Evolutionary conservation across 306 rosid genomes (phyloP).

Genomic region (Crotalaria pallida): DNA sequence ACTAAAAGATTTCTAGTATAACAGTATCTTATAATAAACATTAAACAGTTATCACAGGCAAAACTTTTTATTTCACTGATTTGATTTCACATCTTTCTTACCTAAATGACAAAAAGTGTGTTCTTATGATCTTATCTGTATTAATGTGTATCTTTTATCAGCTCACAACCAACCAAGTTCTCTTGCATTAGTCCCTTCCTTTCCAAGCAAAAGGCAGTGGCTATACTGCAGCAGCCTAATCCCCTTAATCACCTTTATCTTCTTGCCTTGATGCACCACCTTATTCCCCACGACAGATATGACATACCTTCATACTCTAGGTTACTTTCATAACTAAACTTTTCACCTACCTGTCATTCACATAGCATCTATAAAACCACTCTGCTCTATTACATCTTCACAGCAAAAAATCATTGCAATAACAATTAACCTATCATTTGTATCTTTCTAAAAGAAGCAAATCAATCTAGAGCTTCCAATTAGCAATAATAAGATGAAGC

Average conservation of each 20-base stretch:
- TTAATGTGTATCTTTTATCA: neutral
- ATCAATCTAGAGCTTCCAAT: neutral
- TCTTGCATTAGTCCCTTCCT: constrained; percentile 15
- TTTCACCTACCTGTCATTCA: constrained; percentile 22
- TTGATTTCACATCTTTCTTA: constrained; percentile 22
- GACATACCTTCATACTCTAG: constrained; percentile 11
- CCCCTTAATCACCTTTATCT: constrained; percentile 10
- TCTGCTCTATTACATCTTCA: neutral
- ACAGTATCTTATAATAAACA: neutral
- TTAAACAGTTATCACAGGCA: neutral
- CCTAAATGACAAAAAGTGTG: neutral
- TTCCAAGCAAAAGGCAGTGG: constrained; percentile 20
- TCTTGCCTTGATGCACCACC: constrained; percentile 22
- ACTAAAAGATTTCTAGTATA: neutral
- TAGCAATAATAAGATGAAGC: constrained; percentile 19
- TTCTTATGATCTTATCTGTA: neutral
- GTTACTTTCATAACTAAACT: constrained; percentile 22
- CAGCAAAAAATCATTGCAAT: constrained; percentile 13
- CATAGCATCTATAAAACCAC: constrained; percentile 26
- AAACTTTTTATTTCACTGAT: neutral
- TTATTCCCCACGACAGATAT: neutral
- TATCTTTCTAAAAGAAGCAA: neutral
- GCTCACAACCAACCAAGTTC: constrained; percentile 11
- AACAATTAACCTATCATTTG: constrained; percentile 6
- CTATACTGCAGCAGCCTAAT: constrained; percentile 11